Evolutionary conservation across 2,329 filamentous ascomycete species (phyloP).

Genomic region (Catunica adiposa): DNA sequence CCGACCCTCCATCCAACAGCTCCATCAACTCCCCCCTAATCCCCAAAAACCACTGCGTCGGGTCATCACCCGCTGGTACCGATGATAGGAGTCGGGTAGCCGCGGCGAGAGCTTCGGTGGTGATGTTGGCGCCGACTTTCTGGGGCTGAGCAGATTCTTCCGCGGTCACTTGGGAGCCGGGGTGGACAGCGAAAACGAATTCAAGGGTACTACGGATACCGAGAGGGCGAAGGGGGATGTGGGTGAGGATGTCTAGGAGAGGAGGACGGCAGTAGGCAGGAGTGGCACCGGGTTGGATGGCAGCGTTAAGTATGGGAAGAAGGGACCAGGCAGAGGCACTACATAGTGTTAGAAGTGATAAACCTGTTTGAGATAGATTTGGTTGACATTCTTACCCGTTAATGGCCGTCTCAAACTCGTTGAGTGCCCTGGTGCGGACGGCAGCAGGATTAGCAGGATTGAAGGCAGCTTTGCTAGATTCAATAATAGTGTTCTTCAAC

Average conservation of each 20-base stretch:
- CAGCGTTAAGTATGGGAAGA: slow-evolving; percentile 42
- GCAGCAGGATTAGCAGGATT: slow-evolving; percentile 25
- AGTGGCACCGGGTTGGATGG: slow-evolving; percentile 43
- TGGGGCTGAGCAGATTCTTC: slow-evolving; percentile 29
- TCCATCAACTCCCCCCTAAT: slow-evolving; percentile 44
- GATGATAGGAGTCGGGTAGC: slow-evolving; percentile 44
- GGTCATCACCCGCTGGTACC: slow-evolving; percentile 36
- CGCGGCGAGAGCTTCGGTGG: slow-evolving; percentile 49
- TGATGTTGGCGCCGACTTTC: slow-evolving; percentile 45
- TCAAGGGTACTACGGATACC: slow-evolving; percentile 53
- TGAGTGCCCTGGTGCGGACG: slow-evolving; percentile 22
- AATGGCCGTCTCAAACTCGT: slow-evolving; percentile 31
- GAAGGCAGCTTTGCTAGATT: slow-evolving; percentile 32
- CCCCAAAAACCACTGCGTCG: slow-evolving; percentile 42
- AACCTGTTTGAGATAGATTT: background rate
- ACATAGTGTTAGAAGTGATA: slow-evolving; percentile 10
- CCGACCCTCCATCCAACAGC: slow-evolving; percentile 44
- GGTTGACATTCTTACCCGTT: slow-evolving; percentile 24
- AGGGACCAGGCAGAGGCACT: slow-evolving; percentile 33
- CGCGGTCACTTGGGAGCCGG: slow-evolving; percentile 29
- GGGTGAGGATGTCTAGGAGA: slow-evolving; percentile 40
- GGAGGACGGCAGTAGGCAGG: slow-evolving; percentile 43
- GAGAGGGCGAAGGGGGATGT: slow-evolving; percentile 42
- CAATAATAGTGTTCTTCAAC: slow-evolving; percentile 16
- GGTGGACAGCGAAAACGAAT: slow-evolving; percentile 54